These are phyloP conservation scores for Fusarium foetens DNA, from an alignment of 2,329 filamentous ascomycete genomes.

Conservation along the genomic window DNA sequence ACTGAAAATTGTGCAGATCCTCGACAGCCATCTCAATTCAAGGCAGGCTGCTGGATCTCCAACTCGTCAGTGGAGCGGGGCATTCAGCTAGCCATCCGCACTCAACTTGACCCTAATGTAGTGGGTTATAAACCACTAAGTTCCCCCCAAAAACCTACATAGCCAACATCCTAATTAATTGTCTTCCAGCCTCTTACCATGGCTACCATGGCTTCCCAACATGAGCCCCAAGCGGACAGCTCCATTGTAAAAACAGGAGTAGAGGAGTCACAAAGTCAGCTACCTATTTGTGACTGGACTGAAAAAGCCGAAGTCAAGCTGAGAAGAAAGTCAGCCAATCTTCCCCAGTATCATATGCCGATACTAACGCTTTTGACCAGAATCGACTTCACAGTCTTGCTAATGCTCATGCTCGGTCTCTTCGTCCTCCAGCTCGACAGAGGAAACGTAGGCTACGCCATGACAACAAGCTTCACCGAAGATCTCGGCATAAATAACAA, in stretches of 20 bases:
- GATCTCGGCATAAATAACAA: conserved; percentile 11
- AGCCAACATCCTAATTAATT: rapidly evolving
- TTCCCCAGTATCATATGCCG: rapidly evolving
- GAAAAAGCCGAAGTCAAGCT: not conserved
- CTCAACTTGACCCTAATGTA: rapidly evolving
- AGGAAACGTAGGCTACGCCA: conserved; percentile 9
- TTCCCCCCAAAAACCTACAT: rapidly evolving
- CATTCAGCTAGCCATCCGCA: not conserved
- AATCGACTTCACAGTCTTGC: not conserved
- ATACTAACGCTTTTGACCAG: rapidly evolving
- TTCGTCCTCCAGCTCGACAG: conserved; percentile 5
- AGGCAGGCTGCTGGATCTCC: rapidly evolving
- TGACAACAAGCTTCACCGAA: conserved; percentile 10
- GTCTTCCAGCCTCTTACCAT: rapidly evolving
- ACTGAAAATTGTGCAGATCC: not conserved
- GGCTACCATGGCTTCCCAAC: rapidly evolving
- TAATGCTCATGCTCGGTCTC: conserved; percentile 9
- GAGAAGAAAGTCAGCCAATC: not conserved
- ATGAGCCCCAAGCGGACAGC: rapidly evolving
- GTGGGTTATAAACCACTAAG: not conserved
- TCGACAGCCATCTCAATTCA: not conserved
- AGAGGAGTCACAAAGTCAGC: not conserved
- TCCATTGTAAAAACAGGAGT: rapidly evolving
- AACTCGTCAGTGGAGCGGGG: not conserved
- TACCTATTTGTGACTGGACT: not conserved